Evolutionary conservation across 345 rosid genomes (phyloP).

Genomic region (Brassica juncea): DNA sequence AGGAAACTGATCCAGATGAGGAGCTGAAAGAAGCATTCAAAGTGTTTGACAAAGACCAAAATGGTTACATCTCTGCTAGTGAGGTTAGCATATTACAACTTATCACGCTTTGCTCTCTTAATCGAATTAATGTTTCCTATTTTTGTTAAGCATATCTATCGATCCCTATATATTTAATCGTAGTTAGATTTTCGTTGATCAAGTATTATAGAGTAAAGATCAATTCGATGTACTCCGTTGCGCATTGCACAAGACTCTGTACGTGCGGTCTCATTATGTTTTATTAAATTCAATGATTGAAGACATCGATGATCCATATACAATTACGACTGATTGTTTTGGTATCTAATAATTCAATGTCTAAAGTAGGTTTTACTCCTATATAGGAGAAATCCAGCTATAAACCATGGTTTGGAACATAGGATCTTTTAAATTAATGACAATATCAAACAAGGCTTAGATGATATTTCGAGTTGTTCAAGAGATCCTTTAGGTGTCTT

Average conservation of each 20-base stretch:
- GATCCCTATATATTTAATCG: background rate
- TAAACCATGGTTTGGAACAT: background rate
- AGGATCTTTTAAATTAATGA: conserved; percentile 1
- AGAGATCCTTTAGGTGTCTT: conserved; percentile 20
- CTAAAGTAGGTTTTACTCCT: background rate
- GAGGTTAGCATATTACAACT: conserved; percentile 52
- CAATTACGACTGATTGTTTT: background rate
- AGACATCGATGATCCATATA: background rate
- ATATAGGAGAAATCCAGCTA: background rate
- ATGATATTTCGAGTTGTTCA: conserved; percentile 11
- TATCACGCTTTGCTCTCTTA: background rate
- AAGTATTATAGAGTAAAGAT: background rate
- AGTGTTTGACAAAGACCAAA: conserved; percentile 87
- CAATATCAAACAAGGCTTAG: conserved; percentile 12
- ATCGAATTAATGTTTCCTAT: background rate
- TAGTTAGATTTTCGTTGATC: background rate
- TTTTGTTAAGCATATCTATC: background rate
- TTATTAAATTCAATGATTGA: background rate
- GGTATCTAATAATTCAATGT: background rate
- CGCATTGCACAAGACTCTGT: background rate
- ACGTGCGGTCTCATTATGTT: conserved; percentile 16
- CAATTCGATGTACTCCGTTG: background rate
- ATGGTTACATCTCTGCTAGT: conserved; percentile 75
- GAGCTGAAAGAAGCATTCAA: conserved; percentile 85
- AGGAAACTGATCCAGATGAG: conserved; percentile 77